Conservation (phyloP, 345 rosid genomes). For the Boechera stricta region DNA sequence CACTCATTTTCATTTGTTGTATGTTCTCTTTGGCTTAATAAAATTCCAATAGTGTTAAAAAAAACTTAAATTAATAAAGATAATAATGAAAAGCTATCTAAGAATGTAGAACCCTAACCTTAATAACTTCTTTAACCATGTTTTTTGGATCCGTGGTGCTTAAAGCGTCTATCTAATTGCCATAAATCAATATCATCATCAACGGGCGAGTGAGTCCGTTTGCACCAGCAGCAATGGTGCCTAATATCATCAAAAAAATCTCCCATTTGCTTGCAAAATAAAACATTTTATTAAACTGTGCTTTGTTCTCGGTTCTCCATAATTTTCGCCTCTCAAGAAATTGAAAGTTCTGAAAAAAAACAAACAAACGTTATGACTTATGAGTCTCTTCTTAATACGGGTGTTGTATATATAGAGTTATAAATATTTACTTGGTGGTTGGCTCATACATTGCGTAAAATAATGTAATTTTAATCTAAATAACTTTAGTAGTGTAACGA, state of each 20-base stretch:
- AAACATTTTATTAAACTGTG: background rate
- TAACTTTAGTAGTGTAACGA: too few relatives aligned
- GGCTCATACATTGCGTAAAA: background rate
- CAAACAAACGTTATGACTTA: too few relatives aligned
- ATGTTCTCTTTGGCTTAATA: too few relatives aligned
- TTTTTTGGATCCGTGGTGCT: background rate
- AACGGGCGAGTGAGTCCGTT: background rate
- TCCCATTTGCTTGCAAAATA: background rate
- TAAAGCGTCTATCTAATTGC: background rate
- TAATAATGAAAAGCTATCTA: too few relatives aligned
- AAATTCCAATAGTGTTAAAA: too few relatives aligned
- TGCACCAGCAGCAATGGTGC: background rate
- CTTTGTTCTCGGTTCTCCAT: background rate
- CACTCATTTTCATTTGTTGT: background rate
- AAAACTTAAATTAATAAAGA: background rate
- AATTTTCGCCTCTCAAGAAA: background rate
- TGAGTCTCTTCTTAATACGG: background rate
- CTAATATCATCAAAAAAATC: background rate
- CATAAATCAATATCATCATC: background rate
- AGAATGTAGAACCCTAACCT: background rate
- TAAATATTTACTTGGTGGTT: background rate
- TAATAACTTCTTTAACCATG: background rate
- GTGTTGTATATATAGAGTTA: background rate
- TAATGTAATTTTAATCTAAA: too few relatives aligned
- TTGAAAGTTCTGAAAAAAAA: background rate